These are phyloP conservation scores for Calonectria honghensis DNA, from an alignment of 2,329 filamentous ascomycete species.

Conservation along the genomic window DNA sequence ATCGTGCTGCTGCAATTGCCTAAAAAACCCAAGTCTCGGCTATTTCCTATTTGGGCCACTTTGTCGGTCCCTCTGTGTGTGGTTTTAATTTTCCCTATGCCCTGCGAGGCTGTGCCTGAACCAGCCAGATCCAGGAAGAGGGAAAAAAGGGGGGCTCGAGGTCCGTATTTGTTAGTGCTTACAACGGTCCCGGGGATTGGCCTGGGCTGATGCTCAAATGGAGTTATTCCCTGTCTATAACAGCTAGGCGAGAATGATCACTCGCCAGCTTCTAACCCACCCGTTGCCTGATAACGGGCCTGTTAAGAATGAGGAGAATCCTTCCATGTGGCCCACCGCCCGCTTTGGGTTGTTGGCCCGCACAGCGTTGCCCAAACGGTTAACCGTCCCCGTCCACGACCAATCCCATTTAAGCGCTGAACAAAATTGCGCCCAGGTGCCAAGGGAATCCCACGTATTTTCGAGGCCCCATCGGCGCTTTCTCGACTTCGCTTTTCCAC, in stretches of 20 bases:
- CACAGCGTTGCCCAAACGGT: background rate
- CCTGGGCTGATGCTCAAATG: background rate
- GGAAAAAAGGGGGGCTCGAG: background rate
- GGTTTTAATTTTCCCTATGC: background rate
- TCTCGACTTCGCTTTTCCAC: background rate
- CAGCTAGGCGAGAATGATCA: background rate
- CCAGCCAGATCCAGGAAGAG: background rate
- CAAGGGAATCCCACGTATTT: background rate
- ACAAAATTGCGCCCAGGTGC: slow-evolving; percentile 9
- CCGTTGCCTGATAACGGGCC: background rate
- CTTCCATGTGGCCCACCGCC: background rate
- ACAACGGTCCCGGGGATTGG: background rate
- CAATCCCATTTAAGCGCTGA: background rate
- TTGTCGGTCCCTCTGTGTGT: background rate
- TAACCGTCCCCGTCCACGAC: background rate
- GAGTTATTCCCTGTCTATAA: background rate
- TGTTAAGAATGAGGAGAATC: background rate
- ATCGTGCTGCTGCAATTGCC: background rate
- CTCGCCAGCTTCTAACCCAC: background rate
- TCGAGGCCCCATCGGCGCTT: slow-evolving; percentile 7
- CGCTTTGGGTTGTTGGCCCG: background rate
- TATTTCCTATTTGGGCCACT: background rate
- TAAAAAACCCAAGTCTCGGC: background rate
- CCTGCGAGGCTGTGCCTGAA: slow-evolving; percentile 2
- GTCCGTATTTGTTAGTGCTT: slow-evolving; percentile 16